Conservation (phyloP, 805 yeast species). For the Ogataea degrootiae region DNA sequence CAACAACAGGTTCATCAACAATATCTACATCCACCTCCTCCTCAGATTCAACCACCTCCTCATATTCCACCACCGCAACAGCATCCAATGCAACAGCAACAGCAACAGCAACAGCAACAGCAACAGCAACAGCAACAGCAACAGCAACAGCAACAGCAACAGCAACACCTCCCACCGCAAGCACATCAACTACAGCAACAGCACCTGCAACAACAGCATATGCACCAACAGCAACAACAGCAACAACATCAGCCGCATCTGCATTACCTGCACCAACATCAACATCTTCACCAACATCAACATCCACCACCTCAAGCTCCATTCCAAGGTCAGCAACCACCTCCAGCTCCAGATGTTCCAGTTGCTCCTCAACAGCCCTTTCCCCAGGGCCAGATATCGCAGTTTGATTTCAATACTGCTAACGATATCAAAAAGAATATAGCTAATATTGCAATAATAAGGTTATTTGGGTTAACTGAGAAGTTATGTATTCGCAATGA, state of each 20-base stretch:
- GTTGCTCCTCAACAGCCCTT: background rate
- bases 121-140: slow-evolving; percentile 3
- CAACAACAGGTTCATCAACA: slow-evolving; percentile 9
- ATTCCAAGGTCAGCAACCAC: no score
- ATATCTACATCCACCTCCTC: slow-evolving; percentile 6
- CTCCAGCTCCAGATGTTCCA: no score
- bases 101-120: slow-evolving; percentile 12
- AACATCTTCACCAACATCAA: no score
- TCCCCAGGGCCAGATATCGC: slow-evolving; percentile 1
- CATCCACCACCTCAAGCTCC: no score
- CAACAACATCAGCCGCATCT: background rate
- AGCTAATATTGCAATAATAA: slow-evolving; percentile 46
- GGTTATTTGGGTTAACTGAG: slow-evolving; percentile 47
- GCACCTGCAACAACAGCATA: slow-evolving; percentile 6
- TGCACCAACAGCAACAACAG: slow-evolving; percentile 5
- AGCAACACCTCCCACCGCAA: slow-evolving; percentile 12
- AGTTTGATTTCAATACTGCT: slow-evolving; percentile 11
- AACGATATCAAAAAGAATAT: slow-evolving; percentile 28
- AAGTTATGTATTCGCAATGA: slow-evolving; percentile 37
- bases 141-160: slow-evolving; percentile 12
- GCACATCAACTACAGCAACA: slow-evolving; percentile 12
- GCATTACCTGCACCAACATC: no score
- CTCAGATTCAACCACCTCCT: slow-evolving; percentile 3
- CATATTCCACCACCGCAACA: slow-evolving; percentile 16
- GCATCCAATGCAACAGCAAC: slow-evolving; percentile 8